Conservation (phyloP, 768 basidiomycete genomes). For the Collybia nuda region DNA sequence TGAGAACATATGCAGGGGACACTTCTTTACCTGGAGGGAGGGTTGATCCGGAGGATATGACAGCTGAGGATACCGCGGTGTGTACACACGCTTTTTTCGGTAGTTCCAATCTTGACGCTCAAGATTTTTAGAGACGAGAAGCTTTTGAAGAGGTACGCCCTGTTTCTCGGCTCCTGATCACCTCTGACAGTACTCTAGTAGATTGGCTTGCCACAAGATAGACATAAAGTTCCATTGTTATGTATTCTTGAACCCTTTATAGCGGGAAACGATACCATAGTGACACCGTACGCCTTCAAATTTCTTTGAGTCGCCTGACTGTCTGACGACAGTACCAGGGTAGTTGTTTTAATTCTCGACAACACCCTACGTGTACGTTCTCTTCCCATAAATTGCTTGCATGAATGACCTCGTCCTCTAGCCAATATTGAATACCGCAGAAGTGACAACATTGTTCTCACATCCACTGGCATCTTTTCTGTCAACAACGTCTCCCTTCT, state of each 20-base stretch:
- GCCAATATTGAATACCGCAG: conserved; percentile 34
- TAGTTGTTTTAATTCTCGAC: conserved; percentile 84
- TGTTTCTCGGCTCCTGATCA: neutral
- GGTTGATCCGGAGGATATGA: conserved; percentile 64
- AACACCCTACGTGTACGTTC: conserved; percentile 64
- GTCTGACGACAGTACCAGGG: conserved; percentile 40
- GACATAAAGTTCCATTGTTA: conserved; percentile 66
- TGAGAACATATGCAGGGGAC: conserved; percentile 82
- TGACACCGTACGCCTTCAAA: conserved; percentile 77
- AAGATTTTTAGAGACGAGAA: conserved; percentile 64
- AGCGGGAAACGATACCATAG: conserved; percentile 68
- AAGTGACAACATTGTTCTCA: conserved; percentile 81
- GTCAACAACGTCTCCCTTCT: conserved; percentile 55
- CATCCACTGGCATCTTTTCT: conserved; percentile 81
- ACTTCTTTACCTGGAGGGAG: conserved; percentile 89
- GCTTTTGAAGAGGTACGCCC: conserved; percentile 81
- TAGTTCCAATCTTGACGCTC: no score
- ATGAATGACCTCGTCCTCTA: neutral
- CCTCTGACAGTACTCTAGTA: conserved; percentile 25
- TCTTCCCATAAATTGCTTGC: neutral
- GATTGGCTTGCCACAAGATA: conserved; percentile 83
- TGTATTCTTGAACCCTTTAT: conserved; percentile 82
- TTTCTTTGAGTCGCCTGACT: neutral
- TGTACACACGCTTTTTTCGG: conserved; percentile 18
- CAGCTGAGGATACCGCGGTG: conserved; percentile 81